These are phyloP conservation scores for Tylopilus sp. DNA, from an alignment of 768 basidiomycete genomes.

Conservation along the genomic window DNA sequence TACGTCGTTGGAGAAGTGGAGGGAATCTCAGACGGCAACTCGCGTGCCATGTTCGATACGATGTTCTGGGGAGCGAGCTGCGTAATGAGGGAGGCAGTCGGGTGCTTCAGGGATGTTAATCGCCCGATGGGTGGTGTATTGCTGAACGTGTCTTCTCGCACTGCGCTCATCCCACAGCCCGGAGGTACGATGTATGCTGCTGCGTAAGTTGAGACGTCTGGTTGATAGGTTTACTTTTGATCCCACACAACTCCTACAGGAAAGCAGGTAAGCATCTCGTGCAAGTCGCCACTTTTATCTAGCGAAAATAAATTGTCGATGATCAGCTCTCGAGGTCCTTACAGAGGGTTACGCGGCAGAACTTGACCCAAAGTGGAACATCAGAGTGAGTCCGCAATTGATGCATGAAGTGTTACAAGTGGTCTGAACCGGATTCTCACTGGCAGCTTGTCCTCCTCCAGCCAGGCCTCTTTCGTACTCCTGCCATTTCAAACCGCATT, in stretches of 20 bases:
- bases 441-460: slow-evolving; percentile 23
- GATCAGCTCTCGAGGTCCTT: slow-evolving; percentile 32
- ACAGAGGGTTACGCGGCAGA: slow-evolving; percentile 30
- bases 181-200: slow-evolving; percentile 24
- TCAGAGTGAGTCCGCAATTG: slow-evolving; percentile 25
- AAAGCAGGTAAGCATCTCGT: slow-evolving; percentile 18
- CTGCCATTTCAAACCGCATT: slow-evolving; percentile 7
- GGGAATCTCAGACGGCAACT: slow-evolving; percentile 75
- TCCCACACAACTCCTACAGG: neutral
- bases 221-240: neutral
- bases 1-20: slow-evolving; percentile 56
- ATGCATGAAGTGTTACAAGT: neutral
- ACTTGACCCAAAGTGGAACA: slow-evolving; percentile 35
- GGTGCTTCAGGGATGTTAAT: slow-evolving; percentile 37
- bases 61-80: slow-evolving; percentile 32
- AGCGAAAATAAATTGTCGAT: neutral
- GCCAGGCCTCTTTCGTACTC: slow-evolving; percentile 25
- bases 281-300: neutral
- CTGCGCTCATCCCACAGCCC: slow-evolving; percentile 21
- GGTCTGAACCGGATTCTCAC: neutral
- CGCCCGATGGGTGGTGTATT: slow-evolving; percentile 32
- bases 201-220: slow-evolving; percentile 18
- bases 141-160: slow-evolving; percentile 33
- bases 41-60: slow-evolving; percentile 54
- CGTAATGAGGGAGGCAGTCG: slow-evolving; percentile 33